Conservation (phyloP, 1,284 basidiomycete genomes). For the Heterobasidion annosum region DNA sequence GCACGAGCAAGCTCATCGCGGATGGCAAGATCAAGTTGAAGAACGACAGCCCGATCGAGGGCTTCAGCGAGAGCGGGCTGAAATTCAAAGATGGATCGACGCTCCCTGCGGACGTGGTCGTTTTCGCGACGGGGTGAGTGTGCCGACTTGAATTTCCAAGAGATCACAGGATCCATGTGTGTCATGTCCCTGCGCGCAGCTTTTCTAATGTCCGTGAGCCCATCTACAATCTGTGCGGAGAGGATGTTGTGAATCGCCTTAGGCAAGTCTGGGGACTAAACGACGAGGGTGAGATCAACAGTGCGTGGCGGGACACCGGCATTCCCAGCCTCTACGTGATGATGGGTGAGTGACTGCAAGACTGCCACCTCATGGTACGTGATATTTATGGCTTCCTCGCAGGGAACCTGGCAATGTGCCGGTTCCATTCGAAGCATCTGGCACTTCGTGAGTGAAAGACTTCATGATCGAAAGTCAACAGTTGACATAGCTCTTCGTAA, state of each 20-base stretch:
- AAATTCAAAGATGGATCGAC: slow-evolving; percentile 59
- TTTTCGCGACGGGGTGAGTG: slow-evolving; percentile 54
- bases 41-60: slow-evolving; percentile 45
- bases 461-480: background rate
- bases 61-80: slow-evolving; percentile 46
- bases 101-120: slow-evolving; percentile 57
- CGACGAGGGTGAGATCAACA: slow-evolving; percentile 47
- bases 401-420: slow-evolving; percentile 46
- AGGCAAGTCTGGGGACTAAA: slow-evolving; percentile 49
- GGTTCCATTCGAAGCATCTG: slow-evolving; percentile 50
- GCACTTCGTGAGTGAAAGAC: slow-evolving; percentile 41
- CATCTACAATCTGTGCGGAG: slow-evolving; percentile 35
- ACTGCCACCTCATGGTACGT: background rate
- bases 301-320: slow-evolving; percentile 40
- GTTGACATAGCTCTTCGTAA: background rate
- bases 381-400: slow-evolving; percentile 6
- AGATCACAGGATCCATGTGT: background rate
- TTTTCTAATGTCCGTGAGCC: slow-evolving; percentile 29
- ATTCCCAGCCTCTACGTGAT: slow-evolving; percentile 47
- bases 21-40: slow-evolving; percentile 73
- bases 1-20: slow-evolving; percentile 54
- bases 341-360: slow-evolving; percentile 30
- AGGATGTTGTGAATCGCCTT: slow-evolving; percentile 35
- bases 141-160: slow-evolving; percentile 9
- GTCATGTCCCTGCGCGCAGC: slow-evolving; percentile 16